Conservation (phyloP, 306 rosid genomes). For the Chamaecrista fasciculata region DNA sequence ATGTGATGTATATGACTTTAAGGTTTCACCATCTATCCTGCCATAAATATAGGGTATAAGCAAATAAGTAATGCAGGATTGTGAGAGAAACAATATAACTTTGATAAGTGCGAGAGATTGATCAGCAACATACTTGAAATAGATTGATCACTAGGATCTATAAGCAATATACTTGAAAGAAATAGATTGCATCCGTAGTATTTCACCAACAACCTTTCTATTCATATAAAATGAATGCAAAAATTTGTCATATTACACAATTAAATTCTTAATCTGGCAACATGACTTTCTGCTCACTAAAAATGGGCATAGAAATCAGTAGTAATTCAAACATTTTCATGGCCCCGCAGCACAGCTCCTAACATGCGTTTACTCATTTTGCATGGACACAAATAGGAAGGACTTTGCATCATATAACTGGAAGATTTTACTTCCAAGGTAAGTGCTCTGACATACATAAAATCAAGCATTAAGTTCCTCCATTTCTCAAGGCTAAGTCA, state of each 20-base stretch:
- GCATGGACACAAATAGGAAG: not conserved
- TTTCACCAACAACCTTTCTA: not conserved
- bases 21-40: slow-evolving; percentile 89
- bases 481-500: not conserved
- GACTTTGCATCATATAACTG: slow-evolving; percentile 5
- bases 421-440: not conserved
- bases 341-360: not conserved
- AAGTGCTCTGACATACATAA: not conserved
- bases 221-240: not conserved
- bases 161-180: not conserved
- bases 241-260: not conserved
- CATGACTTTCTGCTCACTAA: not conserved
- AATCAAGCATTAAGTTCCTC: not conserved
- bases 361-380: slow-evolving; percentile 1
- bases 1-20: slow-evolving; percentile 53
- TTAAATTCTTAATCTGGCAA: not conserved
- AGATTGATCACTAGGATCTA: not conserved
- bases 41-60: slow-evolving; percentile 30
- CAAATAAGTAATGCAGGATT: slow-evolving; percentile 29
- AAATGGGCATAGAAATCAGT: slow-evolving; percentile 5
- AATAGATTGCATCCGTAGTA: not conserved
- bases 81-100: not conserved
- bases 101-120: not conserved
- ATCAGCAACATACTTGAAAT: not conserved
- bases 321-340: not conserved